Evolutionary conservation across 441 rosid species (phyloP), one percentile per base, ranked within the genome.

Genomic region (Bocquillonia castaneifolia): DNA sequence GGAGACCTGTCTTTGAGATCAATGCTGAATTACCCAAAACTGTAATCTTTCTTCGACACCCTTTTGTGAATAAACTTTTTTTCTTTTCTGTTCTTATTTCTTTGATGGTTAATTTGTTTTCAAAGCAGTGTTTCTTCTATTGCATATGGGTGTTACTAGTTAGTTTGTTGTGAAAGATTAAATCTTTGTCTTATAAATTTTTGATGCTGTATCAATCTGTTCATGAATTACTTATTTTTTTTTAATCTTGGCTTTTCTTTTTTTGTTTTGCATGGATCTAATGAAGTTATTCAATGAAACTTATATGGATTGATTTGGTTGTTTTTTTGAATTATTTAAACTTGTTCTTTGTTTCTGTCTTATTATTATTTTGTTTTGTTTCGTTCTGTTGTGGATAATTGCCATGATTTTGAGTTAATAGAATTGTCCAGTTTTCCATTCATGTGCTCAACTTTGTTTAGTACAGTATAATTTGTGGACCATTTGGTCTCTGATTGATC

Each of bases 1-100:
- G 99, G 99, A 82, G 96, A 76, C 99, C 99, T 67, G 76, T 91
- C 78, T 90, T 88, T 72, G 96, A 92, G 51, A 50, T 26, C 7
- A 78, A 80, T 72, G 67, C 86, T 39, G 86, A 85, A 73, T 72
- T 83, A 23, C 40, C 82, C 45, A 81, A 59, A 78, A 64, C 70
- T 53, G 85, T 82, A 84, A 50, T 45, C 66, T 76, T 25, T 78
- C 57, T 68, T 10, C 32, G 22, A 7, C 47, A 34, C 31, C 29
- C 59, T 34, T 26, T 40, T 32, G 5, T 40, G 36, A 69, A 70
- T 56, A 34, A 47, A 18, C 17, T 58, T 64, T 52, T 59, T 14
- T 59, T 40, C 2, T 18, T 54, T 14, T 59, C 42, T 17, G 32
- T 32, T 54, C 58, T 20, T 13, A n/a, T 47, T 51, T 32, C 44